Conservation (phyloP, 164 flowering plant species). For the Tetrastigma voinierianum region DNA sequence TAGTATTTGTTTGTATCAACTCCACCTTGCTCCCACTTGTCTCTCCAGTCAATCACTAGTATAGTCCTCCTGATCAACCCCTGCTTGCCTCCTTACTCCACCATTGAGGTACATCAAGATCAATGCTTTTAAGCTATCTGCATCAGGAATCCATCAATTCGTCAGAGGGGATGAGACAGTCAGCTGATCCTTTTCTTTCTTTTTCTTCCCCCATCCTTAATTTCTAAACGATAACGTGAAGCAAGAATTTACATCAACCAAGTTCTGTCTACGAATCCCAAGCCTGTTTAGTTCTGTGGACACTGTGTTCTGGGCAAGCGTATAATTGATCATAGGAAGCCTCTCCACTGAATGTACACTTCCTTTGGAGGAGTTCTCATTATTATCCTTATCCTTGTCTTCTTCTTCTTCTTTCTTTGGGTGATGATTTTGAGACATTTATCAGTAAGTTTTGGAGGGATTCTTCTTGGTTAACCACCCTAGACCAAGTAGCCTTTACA, state of each 20-base stretch:
- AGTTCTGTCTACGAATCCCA: constrained; percentile 28
- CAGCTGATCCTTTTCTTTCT: too few species aligned
- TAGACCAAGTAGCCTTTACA: constrained; percentile 35
- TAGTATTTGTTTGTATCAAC: too few species aligned
- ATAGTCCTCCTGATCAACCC: constrained; percentile 1
- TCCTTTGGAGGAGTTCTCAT: constrained; percentile 22
- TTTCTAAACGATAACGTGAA: constrained; percentile 9
- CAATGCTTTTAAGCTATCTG: neutral
- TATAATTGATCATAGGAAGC: neutral
- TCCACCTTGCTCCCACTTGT: too few species aligned
- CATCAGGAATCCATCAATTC: neutral
- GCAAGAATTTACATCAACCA: constrained; percentile 21
- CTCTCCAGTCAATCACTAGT: too few species aligned
- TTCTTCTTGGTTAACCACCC: constrained; percentile 36
- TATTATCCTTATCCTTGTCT: constrained; percentile 1
- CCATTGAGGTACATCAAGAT: constrained; percentile 10
- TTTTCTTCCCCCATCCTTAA: neutral
- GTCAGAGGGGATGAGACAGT: neutral
- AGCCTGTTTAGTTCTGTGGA: constrained; percentile 15
- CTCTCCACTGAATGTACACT: constrained; percentile 15
- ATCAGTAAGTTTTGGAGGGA: constrained; percentile 13
- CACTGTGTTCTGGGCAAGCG: constrained; percentile 25
- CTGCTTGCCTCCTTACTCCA: constrained; percentile 12
- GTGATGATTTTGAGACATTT: constrained; percentile 22
- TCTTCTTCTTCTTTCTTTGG: constrained; percentile 7